Percentiles rank a stretch among this genome's conserved stretches.
These are phyloP conservation scores for Tulasnella sp. DNA, from an alignment of 768 basidiomycete genomes.

Conservation along the genomic window DNA sequence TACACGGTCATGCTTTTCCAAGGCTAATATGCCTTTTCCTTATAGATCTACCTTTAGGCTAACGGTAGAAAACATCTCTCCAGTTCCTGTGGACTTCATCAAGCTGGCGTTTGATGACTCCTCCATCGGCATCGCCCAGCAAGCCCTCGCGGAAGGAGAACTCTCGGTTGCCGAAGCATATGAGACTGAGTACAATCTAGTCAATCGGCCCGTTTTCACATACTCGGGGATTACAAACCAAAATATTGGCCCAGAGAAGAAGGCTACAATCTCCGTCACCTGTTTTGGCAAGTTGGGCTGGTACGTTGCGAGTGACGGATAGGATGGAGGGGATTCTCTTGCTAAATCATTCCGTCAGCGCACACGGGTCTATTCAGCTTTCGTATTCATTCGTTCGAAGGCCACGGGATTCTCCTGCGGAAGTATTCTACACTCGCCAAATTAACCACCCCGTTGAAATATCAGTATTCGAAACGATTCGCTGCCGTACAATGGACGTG, in stretches of 20 bases:
- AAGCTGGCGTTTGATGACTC: conserved; percentile 86
- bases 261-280: conserved; percentile 50
- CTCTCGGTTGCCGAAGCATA: conserved; percentile 77
- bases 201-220: conserved; percentile 66
- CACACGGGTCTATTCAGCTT: conserved; percentile 64
- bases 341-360: conserved; percentile 36
- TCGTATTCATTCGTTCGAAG: conserved; percentile 56
- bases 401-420: conserved; percentile 23
- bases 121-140: conserved; percentile 63
- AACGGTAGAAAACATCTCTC: conserved; percentile 82
- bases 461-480: conserved; percentile 92
- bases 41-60: conserved; percentile 70
- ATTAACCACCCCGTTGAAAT: conserved; percentile 80
- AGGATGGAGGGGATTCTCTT: too few relatives aligned
- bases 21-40: background rate
- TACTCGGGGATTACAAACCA: conserved; percentile 46
- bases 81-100: conserved; percentile 72
- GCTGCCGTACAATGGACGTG: conserved; percentile 74
- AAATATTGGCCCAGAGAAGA: conserved; percentile 56
- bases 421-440: conserved; percentile 75
- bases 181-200: conserved; percentile 76
- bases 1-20: background rate
- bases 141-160: conserved; percentile 66
- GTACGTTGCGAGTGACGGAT: conserved; percentile 35
- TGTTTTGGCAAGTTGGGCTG: conserved; percentile 90